Conservation (phyloP, 495 filamentous ascomycete species). For the Antarctomyces pellizariae region DNA sequence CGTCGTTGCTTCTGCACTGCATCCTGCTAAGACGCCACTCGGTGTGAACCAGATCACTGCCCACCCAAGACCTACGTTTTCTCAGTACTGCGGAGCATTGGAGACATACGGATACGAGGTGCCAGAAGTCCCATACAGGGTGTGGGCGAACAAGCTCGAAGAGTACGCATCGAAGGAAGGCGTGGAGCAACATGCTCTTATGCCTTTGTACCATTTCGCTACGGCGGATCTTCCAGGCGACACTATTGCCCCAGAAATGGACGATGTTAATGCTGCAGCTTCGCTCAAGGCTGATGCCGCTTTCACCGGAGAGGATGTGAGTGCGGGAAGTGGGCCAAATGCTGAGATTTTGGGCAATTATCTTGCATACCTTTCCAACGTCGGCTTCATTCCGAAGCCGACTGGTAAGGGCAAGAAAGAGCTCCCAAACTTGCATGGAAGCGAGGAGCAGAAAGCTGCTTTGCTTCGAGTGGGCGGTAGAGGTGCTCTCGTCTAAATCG, state of each 20-base stretch:
- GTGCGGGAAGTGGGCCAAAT: slow-evolving; percentile 37
- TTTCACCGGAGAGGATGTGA: slow-evolving; percentile 39
- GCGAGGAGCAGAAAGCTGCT: slow-evolving; percentile 9
- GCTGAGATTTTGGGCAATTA: slow-evolving; percentile 49
- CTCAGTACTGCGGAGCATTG: slow-evolving; percentile 48
- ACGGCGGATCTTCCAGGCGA: slow-evolving; percentile 53
- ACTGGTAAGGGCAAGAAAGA: slow-evolving; percentile 16
- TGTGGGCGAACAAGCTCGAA: slow-evolving; percentile 29
- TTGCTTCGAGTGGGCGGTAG: slow-evolving; percentile 10
- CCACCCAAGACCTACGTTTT: slow-evolving; percentile 60
- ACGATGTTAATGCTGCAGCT: slow-evolving; percentile 44
- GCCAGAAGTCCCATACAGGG: slow-evolving; percentile 39
- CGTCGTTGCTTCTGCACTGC: slow-evolving; percentile 47
- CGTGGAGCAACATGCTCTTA: slow-evolving; percentile 44
- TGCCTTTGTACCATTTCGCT: slow-evolving; percentile 75
- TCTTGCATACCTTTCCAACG: slow-evolving; percentile 41
- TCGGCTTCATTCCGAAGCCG: slow-evolving; percentile 45
- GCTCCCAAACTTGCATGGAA: slow-evolving; percentile 5
- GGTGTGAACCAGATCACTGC: slow-evolving; percentile 57
- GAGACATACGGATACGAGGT: slow-evolving; percentile 57
- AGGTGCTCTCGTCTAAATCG: slow-evolving; percentile 7
- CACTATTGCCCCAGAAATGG: slow-evolving; percentile 60
- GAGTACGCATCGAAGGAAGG: slow-evolving; percentile 36
- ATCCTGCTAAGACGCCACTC: slow-evolving; percentile 26
- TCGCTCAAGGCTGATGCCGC: slow-evolving; percentile 36